Evolutionary conservation across 176 grass and related monocot genomes (phyloP).

Genomic region (Carex parvula): DNA sequence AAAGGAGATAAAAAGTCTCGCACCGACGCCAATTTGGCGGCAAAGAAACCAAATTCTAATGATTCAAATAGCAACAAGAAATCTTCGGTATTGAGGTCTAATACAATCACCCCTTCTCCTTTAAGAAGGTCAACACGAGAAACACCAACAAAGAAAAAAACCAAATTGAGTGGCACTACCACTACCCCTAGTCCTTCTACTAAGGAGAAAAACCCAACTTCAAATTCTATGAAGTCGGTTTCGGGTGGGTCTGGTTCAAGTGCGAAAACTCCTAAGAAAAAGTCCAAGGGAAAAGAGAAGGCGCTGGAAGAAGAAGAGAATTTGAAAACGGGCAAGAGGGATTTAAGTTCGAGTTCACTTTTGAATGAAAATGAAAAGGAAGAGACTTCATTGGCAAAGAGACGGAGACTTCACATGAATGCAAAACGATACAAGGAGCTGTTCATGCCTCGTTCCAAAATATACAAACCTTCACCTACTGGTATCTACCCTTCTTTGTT

Average conservation of each 20-base stretch:
- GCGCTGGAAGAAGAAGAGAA: not conserved
- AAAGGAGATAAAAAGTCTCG: conserved; percentile 10
- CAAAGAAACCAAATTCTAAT: not conserved
- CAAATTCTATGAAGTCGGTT: conserved; percentile 27
- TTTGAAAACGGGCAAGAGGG: not conserved
- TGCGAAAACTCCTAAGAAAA: conserved; percentile 9
- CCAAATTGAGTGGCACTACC: not conserved
- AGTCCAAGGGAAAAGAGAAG: conserved; percentile 1
- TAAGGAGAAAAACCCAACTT: not conserved
- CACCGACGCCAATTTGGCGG: not conserved
- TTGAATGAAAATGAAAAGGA: conserved; percentile 7
- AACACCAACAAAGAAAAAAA: conserved; percentile 36
- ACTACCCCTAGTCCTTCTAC: conserved; percentile 16
- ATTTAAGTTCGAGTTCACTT: not conserved
- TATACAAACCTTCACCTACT: not conserved
- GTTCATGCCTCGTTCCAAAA: conserved; percentile 4
- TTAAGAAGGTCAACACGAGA: conserved; percentile 70
- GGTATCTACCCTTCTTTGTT: not conserved
- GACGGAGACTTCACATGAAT: conserved; percentile 12
- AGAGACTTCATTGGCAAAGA: not conserved
- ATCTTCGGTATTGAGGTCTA: not conserved
- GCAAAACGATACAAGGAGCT: conserved; percentile 10
- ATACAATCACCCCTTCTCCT: conserved; percentile 8
- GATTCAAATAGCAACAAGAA: not conserved
- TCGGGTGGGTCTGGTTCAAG: conserved; percentile 22